Conservation (phyloP, 2,329 filamentous ascomycete species). For the Colletotrichum cereale region DNA sequence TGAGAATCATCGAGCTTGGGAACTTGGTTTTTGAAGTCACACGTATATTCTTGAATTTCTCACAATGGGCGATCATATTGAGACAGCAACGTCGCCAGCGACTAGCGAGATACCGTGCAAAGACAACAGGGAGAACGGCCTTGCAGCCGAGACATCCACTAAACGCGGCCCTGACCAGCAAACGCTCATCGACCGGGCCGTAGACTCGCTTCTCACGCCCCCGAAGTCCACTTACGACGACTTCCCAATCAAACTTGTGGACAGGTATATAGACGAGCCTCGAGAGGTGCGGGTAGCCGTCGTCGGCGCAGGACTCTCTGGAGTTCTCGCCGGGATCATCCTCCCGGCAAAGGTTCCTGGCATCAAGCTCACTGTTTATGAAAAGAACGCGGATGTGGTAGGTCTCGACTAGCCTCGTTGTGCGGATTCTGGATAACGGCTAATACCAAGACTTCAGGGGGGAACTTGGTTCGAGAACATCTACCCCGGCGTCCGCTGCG, state of each 20-base stretch:
- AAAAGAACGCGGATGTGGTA: conserved; percentile 77
- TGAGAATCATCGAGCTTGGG: background rate
- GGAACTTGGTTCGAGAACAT: conserved; percentile 68
- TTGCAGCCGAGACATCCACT: background rate
- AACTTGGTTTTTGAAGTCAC: background rate
- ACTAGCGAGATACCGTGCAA: background rate
- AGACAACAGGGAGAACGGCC: background rate
- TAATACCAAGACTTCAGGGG: conserved; percentile 49
- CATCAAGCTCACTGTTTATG: conserved; percentile 74
- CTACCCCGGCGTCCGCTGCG: conserved; percentile 76
- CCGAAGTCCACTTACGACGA: conserved; percentile 34
- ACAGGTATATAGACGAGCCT: conserved; percentile 61
- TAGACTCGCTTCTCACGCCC: conserved; percentile 32
- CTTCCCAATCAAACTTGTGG: conserved; percentile 45
- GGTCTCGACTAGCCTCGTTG: conserved; percentile 44
- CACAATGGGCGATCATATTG: conserved; percentile 34
- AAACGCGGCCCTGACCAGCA: conserved; percentile 4
- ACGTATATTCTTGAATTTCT: background rate
- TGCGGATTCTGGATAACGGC: background rate
- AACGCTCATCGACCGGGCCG: conserved; percentile 11
- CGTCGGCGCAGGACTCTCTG: conserved; percentile 73
- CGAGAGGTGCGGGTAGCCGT: conserved; percentile 67
- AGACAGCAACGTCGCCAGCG: conserved; percentile 2
- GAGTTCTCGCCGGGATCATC: conserved; percentile 73
- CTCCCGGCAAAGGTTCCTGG: conserved; percentile 77